These are phyloP conservation scores for Phytopythium ostracodes DNA, from an alignment of 352 stramenopile genomes.

Conservation along the genomic window DNA sequence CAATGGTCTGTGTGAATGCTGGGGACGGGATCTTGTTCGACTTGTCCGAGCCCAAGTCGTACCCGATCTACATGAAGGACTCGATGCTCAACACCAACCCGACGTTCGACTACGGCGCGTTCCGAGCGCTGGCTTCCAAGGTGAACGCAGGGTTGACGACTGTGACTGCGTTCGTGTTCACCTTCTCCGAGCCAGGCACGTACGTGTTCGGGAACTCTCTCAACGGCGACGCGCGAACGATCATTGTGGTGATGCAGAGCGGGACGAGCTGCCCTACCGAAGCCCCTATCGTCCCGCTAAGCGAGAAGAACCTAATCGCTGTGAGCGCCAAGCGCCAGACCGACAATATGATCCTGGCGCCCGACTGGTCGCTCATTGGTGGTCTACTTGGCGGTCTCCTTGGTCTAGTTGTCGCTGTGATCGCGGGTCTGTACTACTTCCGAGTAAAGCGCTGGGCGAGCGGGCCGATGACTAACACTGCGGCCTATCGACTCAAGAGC, in stretches of 20 bases:
- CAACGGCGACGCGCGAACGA: slow-evolving; percentile 53
- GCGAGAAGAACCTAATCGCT: slow-evolving; percentile 82
- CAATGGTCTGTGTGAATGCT: slow-evolving; percentile 81
- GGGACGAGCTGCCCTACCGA: slow-evolving; percentile 75
- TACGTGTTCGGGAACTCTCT: slow-evolving; percentile 89
- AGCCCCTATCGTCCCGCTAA: slow-evolving; percentile 79
- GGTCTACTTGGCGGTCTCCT: slow-evolving; percentile 75
- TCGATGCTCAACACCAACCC: slow-evolving; percentile 94
- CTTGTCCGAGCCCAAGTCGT: slow-evolving; percentile 66
- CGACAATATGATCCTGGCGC: slow-evolving; percentile 83
- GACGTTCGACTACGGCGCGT: slow-evolving; percentile 89
- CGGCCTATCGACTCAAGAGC: slow-evolving; percentile 45
- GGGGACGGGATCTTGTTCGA: slow-evolving; percentile 89
- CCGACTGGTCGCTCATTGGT: slow-evolving; percentile 84
- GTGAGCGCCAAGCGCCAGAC: slow-evolving; percentile 74
- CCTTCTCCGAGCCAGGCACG: slow-evolving; percentile 76
- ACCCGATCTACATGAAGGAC: slow-evolving; percentile 93
- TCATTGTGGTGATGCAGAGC: slow-evolving; percentile 83
- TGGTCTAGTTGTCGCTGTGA: slow-evolving; percentile 67
- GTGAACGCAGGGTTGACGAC: slow-evolving; percentile 51
- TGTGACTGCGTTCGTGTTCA: slow-evolving; percentile 84
- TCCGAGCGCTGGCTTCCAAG: slow-evolving; percentile 64
- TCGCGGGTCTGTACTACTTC: slow-evolving; percentile 80
- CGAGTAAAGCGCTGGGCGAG: slow-evolving; percentile 78
- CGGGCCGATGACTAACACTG: slow-evolving; percentile 24